These are phyloP conservation scores for Leptomonas pyrrhocoris DNA, from an alignment of 208 protist species.

Conservation along the genomic window DNA sequence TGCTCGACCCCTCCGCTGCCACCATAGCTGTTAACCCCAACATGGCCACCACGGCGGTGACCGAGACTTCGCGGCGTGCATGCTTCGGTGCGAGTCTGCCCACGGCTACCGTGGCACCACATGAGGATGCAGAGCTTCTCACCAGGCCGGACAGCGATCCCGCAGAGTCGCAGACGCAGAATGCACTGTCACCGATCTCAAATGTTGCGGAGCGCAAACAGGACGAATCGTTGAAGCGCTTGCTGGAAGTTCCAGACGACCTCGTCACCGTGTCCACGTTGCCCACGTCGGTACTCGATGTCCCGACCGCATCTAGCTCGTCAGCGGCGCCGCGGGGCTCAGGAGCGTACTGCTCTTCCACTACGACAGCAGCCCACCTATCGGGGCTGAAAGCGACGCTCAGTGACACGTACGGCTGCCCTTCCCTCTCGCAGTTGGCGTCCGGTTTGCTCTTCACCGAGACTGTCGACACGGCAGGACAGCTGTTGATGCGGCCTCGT, in stretches of 20 bases:
- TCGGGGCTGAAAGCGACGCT: neutral
- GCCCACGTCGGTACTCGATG: neutral
- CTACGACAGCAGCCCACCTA: neutral
- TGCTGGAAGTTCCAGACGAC: neutral
- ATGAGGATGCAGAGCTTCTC: too few species aligned
- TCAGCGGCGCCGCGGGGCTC: neutral
- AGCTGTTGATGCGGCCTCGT: neutral
- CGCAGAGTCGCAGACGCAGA: too few species aligned
- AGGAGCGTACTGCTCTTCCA: neutral
- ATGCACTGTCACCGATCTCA: neutral
- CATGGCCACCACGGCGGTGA: neutral
- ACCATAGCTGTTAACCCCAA: neutral
- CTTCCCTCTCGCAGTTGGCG: slow-evolving; percentile 6
- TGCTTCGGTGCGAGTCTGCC: too few species aligned
- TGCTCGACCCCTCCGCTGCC: neutral
- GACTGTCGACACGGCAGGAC: neutral
- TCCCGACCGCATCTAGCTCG: neutral
- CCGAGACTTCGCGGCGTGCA: neutral
- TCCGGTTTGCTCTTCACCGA: neutral
- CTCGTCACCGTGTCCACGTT: neutral
- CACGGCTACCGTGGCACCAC: neutral
- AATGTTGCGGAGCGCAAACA: neutral
- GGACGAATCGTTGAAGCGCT: neutral
- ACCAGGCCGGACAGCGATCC: too few species aligned
- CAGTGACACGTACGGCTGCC: neutral